Percentiles rank a stretch among this genome's conserved stretches.
phyloP scores from a whole-genome alignment of 495 filamentous ascomycete genomes.

The Apodospora peruviana region DNA sequence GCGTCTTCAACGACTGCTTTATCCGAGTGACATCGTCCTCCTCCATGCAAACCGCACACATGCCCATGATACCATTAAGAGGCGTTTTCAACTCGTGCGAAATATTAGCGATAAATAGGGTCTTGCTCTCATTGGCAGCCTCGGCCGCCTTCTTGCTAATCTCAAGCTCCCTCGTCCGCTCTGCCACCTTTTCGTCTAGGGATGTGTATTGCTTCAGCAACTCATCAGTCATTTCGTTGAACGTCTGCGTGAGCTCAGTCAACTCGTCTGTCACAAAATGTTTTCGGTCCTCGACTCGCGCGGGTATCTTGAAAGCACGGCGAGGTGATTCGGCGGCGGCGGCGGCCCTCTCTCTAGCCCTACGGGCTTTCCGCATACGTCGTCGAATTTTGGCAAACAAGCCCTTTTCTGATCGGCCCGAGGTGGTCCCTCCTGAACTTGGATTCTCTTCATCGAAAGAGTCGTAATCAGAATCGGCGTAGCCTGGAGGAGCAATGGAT shows the following conservation, averaged over 20 bases:
- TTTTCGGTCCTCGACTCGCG: slow-evolving; percentile 68
- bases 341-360: slow-evolving; percentile 22
- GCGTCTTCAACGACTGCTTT: slow-evolving; percentile 73
- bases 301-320: slow-evolving; percentile 72
- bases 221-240: slow-evolving; percentile 93
- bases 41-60: slow-evolving; percentile 87
- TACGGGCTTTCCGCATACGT: slow-evolving; percentile 19
- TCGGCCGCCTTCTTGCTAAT: slow-evolving; percentile 87
- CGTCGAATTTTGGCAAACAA: slow-evolving; percentile 29
- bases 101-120: slow-evolving; percentile 92
- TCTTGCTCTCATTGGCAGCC: slow-evolving; percentile 90
- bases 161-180: slow-evolving; percentile 79
- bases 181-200: slow-evolving; percentile 75
- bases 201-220: slow-evolving; percentile 77
- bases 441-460: slow-evolving; percentile 38
- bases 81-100: slow-evolving; percentile 93
- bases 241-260: slow-evolving; percentile 78
- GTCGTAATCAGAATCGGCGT: slow-evolving; percentile 42
- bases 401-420: slow-evolving; percentile 35
- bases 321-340: slow-evolving; percentile 42
- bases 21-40: slow-evolving; percentile 72
- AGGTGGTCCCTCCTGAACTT: slow-evolving; percentile 29
- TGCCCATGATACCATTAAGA: slow-evolving; percentile 87
- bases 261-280: slow-evolving; percentile 79
- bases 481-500: slow-evolving; percentile 61